phyloP scores from a whole-genome alignment of 805 yeast genomes.

The Kazachstania kunashirensis region DNA sequence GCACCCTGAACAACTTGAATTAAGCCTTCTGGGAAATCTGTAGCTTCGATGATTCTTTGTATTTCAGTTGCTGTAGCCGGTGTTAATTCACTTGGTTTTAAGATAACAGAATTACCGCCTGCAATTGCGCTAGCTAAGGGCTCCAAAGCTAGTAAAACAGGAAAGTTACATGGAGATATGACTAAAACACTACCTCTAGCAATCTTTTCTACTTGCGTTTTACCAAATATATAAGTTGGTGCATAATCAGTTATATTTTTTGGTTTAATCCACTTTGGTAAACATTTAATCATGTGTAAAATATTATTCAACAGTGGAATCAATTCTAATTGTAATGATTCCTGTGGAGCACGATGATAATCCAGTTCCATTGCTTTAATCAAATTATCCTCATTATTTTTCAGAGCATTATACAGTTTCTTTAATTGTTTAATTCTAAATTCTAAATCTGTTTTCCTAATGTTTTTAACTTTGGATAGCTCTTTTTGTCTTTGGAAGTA shows the following conservation, averaged over 20 bases:
- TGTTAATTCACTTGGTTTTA: conserved; percentile 67
- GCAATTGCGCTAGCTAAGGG: conserved; percentile 77
- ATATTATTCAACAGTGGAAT: conserved; percentile 45
- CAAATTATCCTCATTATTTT: conserved; percentile 47
- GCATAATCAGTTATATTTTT: conserved; percentile 29
- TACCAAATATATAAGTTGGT: conserved; percentile 31
- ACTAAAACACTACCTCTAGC: conserved; percentile 62
- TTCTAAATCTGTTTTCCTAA: conserved; percentile 13
- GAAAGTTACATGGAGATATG: conserved; percentile 36
- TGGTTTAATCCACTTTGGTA: conserved; percentile 55
- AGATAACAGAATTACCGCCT: conserved; percentile 71
- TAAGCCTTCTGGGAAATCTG: conserved; percentile 43
- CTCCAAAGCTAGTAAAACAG: conserved; percentile 49
- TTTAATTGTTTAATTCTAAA: conserved; percentile 55
- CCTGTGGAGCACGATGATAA: conserved; percentile 54
- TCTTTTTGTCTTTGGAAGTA: conserved; percentile 13
- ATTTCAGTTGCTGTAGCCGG: conserved; percentile 53
- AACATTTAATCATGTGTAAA: conserved; percentile 44
- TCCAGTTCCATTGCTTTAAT: conserved; percentile 54
- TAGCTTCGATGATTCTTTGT: conserved; percentile 42
- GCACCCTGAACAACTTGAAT: conserved; percentile 66
- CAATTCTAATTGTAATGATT: conserved; percentile 53
- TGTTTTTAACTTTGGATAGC: conserved; percentile 10
- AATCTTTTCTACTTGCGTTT: conserved; percentile 29
- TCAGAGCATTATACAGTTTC: conserved; percentile 52